Conservation (phyloP, 2,329 filamentous ascomycete genomes). For the Botrytis deweyae region DNA sequence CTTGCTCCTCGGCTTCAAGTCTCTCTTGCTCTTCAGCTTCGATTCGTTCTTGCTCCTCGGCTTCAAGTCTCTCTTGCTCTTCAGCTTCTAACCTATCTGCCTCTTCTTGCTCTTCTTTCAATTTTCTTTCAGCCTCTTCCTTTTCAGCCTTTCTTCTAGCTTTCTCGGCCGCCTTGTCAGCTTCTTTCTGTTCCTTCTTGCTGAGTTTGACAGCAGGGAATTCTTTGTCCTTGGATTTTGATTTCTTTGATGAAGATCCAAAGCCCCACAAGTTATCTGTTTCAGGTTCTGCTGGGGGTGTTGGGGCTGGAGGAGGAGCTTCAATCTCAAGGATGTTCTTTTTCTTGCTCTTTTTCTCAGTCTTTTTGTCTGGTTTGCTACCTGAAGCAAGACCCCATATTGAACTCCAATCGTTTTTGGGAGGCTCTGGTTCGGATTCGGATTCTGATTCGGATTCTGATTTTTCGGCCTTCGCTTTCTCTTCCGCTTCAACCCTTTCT, state of each 20-base stretch:
- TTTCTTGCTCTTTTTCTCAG: constrained; percentile 43
- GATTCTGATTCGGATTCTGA: background rate
- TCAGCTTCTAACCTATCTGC: constrained; percentile 33
- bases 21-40: constrained; percentile 46
- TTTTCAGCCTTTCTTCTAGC: constrained; percentile 52
- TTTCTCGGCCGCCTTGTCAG: constrained; percentile 49
- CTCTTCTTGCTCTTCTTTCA: constrained; percentile 32
- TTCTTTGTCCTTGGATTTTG: constrained; percentile 47
- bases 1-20: constrained; percentile 47
- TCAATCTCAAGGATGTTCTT: constrained; percentile 40
- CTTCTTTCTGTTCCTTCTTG: constrained; percentile 53
- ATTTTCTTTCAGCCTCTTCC: constrained; percentile 47
- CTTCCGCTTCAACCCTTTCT: constrained; percentile 31
- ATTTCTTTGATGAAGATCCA: constrained; percentile 39
- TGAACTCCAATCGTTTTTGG: constrained; percentile 20
- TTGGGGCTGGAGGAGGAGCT: constrained; percentile 49
- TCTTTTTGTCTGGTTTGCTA: constrained; percentile 43
- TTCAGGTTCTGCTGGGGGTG: constrained; percentile 48
- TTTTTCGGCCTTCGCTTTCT: constrained; percentile 26
- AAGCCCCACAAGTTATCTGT: constrained; percentile 41
- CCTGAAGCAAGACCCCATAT: constrained; percentile 41
- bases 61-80: constrained; percentile 31
- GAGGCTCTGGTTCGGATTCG: constrained; percentile 19
- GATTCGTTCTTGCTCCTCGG: constrained; percentile 36
- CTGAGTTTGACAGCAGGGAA: constrained; percentile 43